Base-by-base conservation (phyloP, 331 rosid species). In the Quercus lobata region DNA sequence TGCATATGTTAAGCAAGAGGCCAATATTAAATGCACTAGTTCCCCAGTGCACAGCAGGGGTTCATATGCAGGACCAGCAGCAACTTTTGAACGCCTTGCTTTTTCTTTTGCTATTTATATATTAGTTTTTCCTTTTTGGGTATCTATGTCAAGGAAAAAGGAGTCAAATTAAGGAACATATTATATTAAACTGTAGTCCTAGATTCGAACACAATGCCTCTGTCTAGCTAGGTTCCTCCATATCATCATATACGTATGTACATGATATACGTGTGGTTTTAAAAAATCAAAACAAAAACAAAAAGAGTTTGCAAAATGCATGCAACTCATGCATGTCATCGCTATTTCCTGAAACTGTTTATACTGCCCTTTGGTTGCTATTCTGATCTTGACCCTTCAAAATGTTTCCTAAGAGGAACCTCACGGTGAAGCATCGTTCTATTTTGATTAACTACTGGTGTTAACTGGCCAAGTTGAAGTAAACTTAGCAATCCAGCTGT, bases 1-100 rank as follows among this genome's bases (percentile, higher is more conserved):
- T 83, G 72, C 71, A 69, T 74, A 83, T 81, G 88, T 77, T 80
- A 79, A 79, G 86, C 76, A 76, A 84, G 61, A 75, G 78, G 80
- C 84, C 89, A 80, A 53, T 79, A 83, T 86, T 75, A 73, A 76
- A 76, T 83, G 90, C 88, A 77, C 86, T 75, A 81, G 92, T 78
- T 88, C 86, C 89, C 82, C 71, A 74, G 84, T 91, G 82, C 73
- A 76, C 74, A 76, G 76, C 85, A 78, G 14, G 63, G 82, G 83
- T 81, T 75, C 87, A 78, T 79, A 77, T 78, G 78, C 44, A 74
- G 89, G 90, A 84, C 87, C 87, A 83, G 34, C 69, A 76, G 74
- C 80, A 77, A 75, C 76, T 9, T 71, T 60, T 29, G 17, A 74
- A 83, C 78, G 83, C 83, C 57, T 22, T 85, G 52, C 37, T 57